Base-by-base conservation (phyloP, 345 rosid genomes). In the Murraya koenigii region DNA sequence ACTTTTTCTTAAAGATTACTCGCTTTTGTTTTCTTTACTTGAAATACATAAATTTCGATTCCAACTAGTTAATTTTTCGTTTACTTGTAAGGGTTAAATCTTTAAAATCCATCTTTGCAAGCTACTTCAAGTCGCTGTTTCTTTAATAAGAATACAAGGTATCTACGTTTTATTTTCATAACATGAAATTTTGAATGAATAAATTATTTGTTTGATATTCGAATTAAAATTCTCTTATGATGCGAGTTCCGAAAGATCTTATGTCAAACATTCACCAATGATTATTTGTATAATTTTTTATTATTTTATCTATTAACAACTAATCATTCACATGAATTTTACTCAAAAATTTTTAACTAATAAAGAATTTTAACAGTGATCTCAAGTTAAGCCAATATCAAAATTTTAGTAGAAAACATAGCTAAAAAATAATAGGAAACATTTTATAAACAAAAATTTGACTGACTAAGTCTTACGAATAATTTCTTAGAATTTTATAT, bases 1-100 rank as follows among this genome's bases (percentile, higher is more conserved):
- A 49, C 62, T 65, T 70, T 59, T 54, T 58, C 63, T 74, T 55
- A n/a, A 69, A 75, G 69, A 30, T 64, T 36, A 67, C 78, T 39
- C 66, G 0, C 28, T 69, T 44, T 47, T 28, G 14, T 55, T 59
- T 66, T 72, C 47, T 61, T 80, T 7, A 35, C 44, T 58, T 35
- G 2, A 19, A 68, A 49, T 66, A n/a, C 10, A 61, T 28, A 62
- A 28, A 36, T 44, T 36, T 13, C 14, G 19, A 4, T 2, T n/a
- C 19, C 55, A 38, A 23, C 55, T 39, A 6, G 44, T 23, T 6
- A 3, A 10, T 11, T 23, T n/a, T 39, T 35, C 1, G 49, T 44
- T 59, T 26, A 35, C 44, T 35, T 35, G 1, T 22, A 20, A 35
- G 25, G 17, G 3, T 66, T 41, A 15, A 17, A 69, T 28, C 23